A percentile compares a stretch with the other conserved stretches of the same genome.
phyloP scores from a whole-genome alignment of 371 early-diverging fungal species.

The Basidiobolus meristosporus region DNA sequence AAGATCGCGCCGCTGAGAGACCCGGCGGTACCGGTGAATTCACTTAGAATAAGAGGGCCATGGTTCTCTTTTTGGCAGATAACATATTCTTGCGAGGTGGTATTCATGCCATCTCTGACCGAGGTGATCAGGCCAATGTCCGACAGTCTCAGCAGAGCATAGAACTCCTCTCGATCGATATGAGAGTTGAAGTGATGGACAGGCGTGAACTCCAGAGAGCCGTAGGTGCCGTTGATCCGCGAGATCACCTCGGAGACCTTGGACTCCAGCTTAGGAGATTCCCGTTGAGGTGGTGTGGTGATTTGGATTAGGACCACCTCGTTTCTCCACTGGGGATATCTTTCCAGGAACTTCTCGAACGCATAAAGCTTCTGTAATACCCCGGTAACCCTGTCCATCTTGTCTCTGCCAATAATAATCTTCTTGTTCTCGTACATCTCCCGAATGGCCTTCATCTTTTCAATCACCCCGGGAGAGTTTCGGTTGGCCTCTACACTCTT shows the following conservation, averaged over 20 bases:
- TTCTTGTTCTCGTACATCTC: conserved; percentile 84
- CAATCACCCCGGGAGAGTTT: conserved; percentile 17
- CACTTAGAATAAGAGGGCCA: conserved; percentile 86
- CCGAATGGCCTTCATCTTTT: conserved; percentile 54
- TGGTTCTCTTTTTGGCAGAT: conserved; percentile 79
- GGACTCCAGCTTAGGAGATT: conserved; percentile 47
- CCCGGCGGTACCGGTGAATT: conserved; percentile 94
- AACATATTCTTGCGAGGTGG: conserved; percentile 93
- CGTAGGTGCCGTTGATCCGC: conserved; percentile 85
- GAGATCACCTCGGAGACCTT: conserved; percentile 78
- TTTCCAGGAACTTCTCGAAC: conserved; percentile 77
- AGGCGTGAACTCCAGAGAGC: conserved; percentile 85
- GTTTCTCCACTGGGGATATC: conserved; percentile 79
- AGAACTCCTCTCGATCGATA: conserved; percentile 84
- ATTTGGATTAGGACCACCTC: conserved; percentile 83
- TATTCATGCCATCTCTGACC: conserved; percentile 98
- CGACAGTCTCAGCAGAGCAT: conserved; percentile 82
- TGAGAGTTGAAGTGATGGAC: conserved; percentile 92
- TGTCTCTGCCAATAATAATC: conserved; percentile 94
- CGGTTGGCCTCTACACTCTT: conserved; percentile 18
- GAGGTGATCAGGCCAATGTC: conserved; percentile 92
- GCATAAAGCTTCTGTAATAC: conserved; percentile 91
- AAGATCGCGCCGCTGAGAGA: conserved; percentile 74
- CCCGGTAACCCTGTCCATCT: conserved; percentile 95
- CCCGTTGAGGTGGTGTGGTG: conserved; percentile 26